Evolutionary conservation across 1,284 basidiomycete genomes (phyloP), one percentile per base, ranked within the genome.

Genomic region (Meripilus lineatus): DNA sequence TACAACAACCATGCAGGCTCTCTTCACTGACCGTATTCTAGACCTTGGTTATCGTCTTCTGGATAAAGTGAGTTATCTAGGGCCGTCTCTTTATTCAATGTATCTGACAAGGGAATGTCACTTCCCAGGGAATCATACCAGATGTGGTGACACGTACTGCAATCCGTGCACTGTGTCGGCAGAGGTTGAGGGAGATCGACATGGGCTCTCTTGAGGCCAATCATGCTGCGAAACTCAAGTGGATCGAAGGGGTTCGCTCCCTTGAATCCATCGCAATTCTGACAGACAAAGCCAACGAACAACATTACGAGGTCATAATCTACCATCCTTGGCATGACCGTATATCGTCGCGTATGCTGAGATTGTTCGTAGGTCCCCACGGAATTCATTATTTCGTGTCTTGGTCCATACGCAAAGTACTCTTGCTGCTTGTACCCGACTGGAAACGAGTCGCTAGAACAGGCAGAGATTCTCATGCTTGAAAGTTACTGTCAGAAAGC

Each of bases 401-500:
- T 84, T 15, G 81, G 81, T 0, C 78, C 77, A 0, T 69, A 67
- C 47, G 80, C 77, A 35, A 84, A 86, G 57, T 84, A 87, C 57
- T 84, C 80, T 0, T 79, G 77, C n/a, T 88, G 84, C 53, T 58
- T 85, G 14, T 89, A 83, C 62, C 80, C 79, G 0, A 81, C 74
- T 4, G 81, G 80, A 10, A 72, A 68, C 18, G 82, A 85, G 54
- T 78, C 75, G 0, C 64, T 89, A 1, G 82, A 70, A 7, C 72
- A 88, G 55, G 86, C 85, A 0, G 86, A 90, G 50, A 67, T 75
- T 10, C 63, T 77, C 24, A 89, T 88, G 77, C 63, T 89, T 25
- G 75, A 84, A 52, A 77, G 71, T 50, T 89, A 89, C 57, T 87
- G 83, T 57, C 62, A 71, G 40, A 87, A 85, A 53, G 85, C 84